A percentile compares a stretch with the other conserved stretches of the same genome.
These are phyloP conservation scores for Spathaspora boniae DNA, from an alignment of 805 yeast genomes.

Conservation along the genomic window DNA sequence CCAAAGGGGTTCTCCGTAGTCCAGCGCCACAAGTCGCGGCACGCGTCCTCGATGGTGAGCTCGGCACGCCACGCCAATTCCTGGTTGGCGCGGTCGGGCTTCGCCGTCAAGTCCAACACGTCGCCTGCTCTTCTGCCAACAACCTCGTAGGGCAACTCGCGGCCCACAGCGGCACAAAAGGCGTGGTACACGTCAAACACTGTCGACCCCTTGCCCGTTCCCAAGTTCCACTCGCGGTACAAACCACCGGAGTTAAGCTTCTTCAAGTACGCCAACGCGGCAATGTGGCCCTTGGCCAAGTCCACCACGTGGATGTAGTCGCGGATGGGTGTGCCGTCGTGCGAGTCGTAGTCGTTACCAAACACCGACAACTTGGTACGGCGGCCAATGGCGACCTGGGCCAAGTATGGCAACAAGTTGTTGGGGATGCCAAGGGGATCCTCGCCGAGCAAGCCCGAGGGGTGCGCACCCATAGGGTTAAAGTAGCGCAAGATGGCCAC, in stretches of 20 bases:
- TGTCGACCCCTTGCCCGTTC: constrained; percentile 77
- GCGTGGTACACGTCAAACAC: constrained; percentile 68
- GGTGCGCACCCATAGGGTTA: constrained; percentile 86
- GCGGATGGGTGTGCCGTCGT: constrained; percentile 79
- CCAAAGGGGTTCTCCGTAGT: constrained; percentile 66
- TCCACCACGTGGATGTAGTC: constrained; percentile 83
- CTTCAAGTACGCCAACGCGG: constrained; percentile 60
- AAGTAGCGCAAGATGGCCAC: constrained; percentile 71
- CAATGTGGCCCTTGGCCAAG: constrained; percentile 71
- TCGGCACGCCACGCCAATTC: constrained; percentile 67
- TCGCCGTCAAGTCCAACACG: constrained; percentile 71
- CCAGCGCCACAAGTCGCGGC: constrained; percentile 78
- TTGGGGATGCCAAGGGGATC: constrained; percentile 78
- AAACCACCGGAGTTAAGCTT: constrained; percentile 39
- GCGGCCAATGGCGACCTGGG: constrained; percentile 75
- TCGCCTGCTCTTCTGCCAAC: constrained; percentile 71
- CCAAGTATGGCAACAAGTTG: constrained; percentile 69
- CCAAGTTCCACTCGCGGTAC: constrained; percentile 78
- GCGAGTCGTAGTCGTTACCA: constrained; percentile 67
- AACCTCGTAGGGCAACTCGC: constrained; percentile 61
- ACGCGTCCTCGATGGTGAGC: constrained; percentile 56
- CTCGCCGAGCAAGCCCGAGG: constrained; percentile 76
- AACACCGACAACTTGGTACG: constrained; percentile 63
- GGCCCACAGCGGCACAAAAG: constrained; percentile 63
- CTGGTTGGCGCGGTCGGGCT: constrained; percentile 58